Conservation (phyloP, 73 alveolate species). For the Stentor coeruleus region DNA sequence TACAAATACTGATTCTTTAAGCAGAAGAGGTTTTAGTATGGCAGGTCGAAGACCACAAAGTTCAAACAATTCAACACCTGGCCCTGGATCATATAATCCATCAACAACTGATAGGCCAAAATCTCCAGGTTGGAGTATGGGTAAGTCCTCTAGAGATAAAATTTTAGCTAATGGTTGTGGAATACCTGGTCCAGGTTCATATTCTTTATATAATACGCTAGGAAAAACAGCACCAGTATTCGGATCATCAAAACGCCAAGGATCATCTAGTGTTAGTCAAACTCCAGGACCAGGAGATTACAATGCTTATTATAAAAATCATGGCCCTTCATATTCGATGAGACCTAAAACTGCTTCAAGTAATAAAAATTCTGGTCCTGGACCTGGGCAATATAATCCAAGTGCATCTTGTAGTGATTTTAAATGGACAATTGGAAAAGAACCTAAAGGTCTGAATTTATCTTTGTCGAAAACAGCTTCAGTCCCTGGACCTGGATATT, state of each 20-base stretch:
- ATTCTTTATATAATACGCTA: neutral
- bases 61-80: neutral
- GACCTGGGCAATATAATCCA: conserved; percentile 18
- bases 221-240: conserved; percentile 15
- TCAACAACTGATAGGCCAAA: neutral
- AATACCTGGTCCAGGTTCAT: conserved; percentile 16
- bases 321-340: conserved; percentile 12
- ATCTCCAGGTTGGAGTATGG: neutral
- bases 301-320: neutral
- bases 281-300: conserved; percentile 23
- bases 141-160: neutral
- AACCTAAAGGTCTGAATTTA: neutral
- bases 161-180: neutral
- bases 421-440: conserved; percentile 5
- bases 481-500: neutral
- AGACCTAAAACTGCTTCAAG: neutral
- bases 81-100: conserved; percentile 11
- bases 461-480: neutral
- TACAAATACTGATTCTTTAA: conserved; percentile 7
- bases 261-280: neutral
- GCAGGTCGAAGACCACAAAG: neutral
- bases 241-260: neutral
- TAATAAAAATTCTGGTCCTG: neutral
- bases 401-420: neutral
- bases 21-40: neutral